Base-by-base conservation (phyloP, 164 flowering plant genomes). In the Stephania yunnanensis region DNA sequence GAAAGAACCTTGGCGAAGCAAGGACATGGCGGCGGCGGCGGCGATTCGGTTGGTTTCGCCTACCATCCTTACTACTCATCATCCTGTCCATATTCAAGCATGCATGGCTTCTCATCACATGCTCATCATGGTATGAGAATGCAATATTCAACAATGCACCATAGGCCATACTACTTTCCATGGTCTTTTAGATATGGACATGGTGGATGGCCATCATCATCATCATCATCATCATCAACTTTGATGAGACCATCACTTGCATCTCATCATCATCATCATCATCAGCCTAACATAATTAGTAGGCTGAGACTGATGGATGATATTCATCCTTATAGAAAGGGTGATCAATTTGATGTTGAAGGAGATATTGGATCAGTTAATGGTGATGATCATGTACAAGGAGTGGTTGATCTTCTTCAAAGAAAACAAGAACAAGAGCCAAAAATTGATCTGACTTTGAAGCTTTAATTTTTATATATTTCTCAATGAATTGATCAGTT, bases 1-100 rank as follows among this genome's bases (percentile, higher is more conserved):
- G 85, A 82, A 75, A 75, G 85, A 19, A 80, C 80, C 2, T 3
- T 82, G 4, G 85, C 74, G 4, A 84, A 79, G 64, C 58, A 72
- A 42, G 71, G 79, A 13, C 80, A 78, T 63, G 83, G 78, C 19
- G 17, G 76, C 42, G 78, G 15, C n/a, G 4, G 19, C 13, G 3
- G 25, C 25, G 64, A 72, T 70, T 9, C 75, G 10, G 72, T 58
- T 1, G 55, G 64, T 10, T 45, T 70, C 17, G 72, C 74, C 5
- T 72, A 58, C 22, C 65, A 81, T n/a, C 80, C 82, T 0, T 72
- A 68, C 36, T 25, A 30, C 31, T 66, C 31, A 7, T 25, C 30
- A 7, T 25, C 30, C 1, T 12, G 1, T 6, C 31, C 68, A 65
- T 65, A 25, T 48, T 66, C 75, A 3, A 58, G 71, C 30, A 53